These are phyloP conservation scores for Peltaster fructicola DNA, from an alignment of 2,329 filamentous ascomycete species.

Conservation along the genomic window DNA sequence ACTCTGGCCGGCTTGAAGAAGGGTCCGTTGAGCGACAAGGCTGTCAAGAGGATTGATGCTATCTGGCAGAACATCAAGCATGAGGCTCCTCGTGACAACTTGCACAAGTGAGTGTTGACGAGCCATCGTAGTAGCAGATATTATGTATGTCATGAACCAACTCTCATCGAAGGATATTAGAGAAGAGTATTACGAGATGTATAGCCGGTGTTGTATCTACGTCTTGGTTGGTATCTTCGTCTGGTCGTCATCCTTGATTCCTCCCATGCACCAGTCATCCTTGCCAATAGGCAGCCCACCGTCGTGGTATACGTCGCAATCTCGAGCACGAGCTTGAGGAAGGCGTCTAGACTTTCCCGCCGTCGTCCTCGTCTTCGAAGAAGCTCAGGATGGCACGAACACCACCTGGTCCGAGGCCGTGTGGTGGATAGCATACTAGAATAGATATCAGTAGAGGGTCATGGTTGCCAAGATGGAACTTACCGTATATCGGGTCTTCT, in stretches of 20 bases:
- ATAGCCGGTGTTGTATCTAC: too few relatives aligned
- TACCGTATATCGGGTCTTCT: conserved; percentile 59
- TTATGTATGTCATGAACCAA: too few relatives aligned
- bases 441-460: conserved; percentile 3
- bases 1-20: conserved; percentile 16
- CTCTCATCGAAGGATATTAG: too few relatives aligned
- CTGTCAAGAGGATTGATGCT: conserved; percentile 17
- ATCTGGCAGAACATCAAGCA: conserved; percentile 20
- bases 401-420: conserved; percentile 66
- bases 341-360: conserved; percentile 10
- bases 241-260: too few relatives aligned
- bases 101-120: too few relatives aligned
- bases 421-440: conserved; percentile 65
- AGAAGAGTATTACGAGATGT: too few relatives aligned
- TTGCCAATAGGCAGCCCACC: too few relatives aligned
- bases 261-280: too few relatives aligned
- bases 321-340: not conserved
- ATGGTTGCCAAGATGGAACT: conserved; percentile 6
- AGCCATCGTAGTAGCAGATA: too few relatives aligned
- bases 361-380: conserved; percentile 51
- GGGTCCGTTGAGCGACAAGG: conserved; percentile 17
- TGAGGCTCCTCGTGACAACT: conserved; percentile 21
- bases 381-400: conserved; percentile 77
- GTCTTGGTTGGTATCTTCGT: too few relatives aligned
- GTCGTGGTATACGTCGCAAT: too few relatives aligned